Conservation (phyloP, 306 rosid genomes). For the Parietaria judaica region DNA sequence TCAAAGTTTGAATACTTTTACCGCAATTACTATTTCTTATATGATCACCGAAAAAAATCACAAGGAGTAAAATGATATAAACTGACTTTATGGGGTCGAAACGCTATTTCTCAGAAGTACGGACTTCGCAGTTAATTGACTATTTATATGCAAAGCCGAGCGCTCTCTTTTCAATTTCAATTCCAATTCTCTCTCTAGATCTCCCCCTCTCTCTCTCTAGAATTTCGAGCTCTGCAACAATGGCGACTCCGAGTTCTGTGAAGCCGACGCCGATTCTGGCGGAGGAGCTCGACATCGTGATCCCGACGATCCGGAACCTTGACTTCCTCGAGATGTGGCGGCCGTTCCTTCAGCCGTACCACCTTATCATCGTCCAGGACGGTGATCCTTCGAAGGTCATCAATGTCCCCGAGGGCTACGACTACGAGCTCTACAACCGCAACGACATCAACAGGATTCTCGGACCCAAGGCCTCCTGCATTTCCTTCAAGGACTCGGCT, state of each 20-base stretch:
- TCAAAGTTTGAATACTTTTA: too few species aligned
- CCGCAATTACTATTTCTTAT: too few species aligned
- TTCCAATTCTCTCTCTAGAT: background rate
- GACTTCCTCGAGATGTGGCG: constrained; percentile 93
- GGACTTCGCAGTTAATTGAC: background rate
- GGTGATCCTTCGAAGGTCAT: constrained; percentile 67
- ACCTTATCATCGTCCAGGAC: constrained; percentile 71
- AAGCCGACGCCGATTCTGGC: constrained; percentile 44
- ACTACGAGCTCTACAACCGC: constrained; percentile 64
- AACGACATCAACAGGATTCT: constrained; percentile 70
- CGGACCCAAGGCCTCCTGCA: constrained; percentile 75
- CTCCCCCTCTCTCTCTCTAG: background rate
- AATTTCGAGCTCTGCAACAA: constrained; percentile 14
- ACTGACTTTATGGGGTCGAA: too few species aligned
- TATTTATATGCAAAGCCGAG: background rate
- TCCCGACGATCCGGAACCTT: constrained; percentile 82
- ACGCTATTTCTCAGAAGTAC: background rate
- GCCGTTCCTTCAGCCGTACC: constrained; percentile 62
- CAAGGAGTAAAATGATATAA: too few species aligned
- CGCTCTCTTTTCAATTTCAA: background rate
- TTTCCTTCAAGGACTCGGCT: constrained; percentile 87
- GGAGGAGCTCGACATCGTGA: constrained; percentile 80
- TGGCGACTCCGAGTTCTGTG: constrained; percentile 34
- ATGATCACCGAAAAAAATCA: too few species aligned
- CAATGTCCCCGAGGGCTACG: constrained; percentile 63